Conservation (phyloP, 345 rosid species). For the Theobroma cacao region DNA sequence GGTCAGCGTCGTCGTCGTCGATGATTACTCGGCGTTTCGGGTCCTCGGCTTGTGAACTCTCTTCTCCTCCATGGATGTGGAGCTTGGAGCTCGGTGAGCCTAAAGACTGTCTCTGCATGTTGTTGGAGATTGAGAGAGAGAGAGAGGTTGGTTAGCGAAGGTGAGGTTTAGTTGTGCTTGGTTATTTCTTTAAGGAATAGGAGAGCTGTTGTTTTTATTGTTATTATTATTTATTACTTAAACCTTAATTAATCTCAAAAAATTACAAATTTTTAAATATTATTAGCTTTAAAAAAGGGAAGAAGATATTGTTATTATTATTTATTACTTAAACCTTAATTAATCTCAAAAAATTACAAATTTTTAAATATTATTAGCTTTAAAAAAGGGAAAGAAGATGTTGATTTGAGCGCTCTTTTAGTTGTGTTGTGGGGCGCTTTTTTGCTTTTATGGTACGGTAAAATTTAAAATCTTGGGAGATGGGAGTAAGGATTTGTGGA, state of each 20-base stretch:
- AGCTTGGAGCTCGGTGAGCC: conserved; percentile 79
- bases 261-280: too few species aligned
- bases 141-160: conserved; percentile 1
- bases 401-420: neutral
- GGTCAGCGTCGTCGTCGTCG: conserved; percentile 50
- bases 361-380: too few species aligned
- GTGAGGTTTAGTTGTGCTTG: conserved; percentile 10
- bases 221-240: neutral
- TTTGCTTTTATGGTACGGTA: neutral
- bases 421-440: neutral
- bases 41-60: conserved; percentile 27
- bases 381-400: neutral
- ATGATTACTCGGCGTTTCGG: conserved; percentile 24
- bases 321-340: neutral
- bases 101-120: conserved; percentile 91
- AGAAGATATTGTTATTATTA: neutral
- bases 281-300: neutral
- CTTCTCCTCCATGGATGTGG: conserved; percentile 62
- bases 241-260: neutral
- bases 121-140: conserved; percentile 14
- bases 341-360: neutral
- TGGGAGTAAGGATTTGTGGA: neutral
- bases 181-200: conserved; percentile 3
- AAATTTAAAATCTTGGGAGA: neutral
- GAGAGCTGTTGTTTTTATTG: neutral